Conservation (phyloP, 2,329 filamentous ascomycete genomes). For the Paracorniculantispora psalliotae region DNA sequence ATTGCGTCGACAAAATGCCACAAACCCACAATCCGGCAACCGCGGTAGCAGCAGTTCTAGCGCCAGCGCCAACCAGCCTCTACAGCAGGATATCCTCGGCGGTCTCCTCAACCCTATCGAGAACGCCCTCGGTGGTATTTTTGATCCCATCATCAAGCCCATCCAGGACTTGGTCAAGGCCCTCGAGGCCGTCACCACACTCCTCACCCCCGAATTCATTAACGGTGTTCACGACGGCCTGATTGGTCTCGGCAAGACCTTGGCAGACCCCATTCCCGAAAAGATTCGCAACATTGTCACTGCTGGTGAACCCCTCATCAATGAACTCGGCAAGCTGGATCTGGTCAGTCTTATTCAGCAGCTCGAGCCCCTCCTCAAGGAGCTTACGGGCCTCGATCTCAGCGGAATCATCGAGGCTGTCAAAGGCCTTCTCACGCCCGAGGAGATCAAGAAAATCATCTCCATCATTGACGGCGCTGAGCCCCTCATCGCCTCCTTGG, state of each 20-base stretch:
- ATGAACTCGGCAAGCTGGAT: constrained; percentile 21
- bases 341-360: constrained; percentile 18
- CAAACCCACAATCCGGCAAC: constrained; percentile 12
- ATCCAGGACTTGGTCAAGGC: constrained; percentile 25
- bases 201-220: constrained; percentile 36
- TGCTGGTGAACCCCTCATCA: constrained; percentile 34
- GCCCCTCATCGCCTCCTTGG: constrained; percentile 25
- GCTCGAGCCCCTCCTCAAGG: constrained; percentile 23
- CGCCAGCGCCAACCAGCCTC: constrained; percentile 12
- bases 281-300: constrained; percentile 30
- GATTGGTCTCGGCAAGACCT: constrained; percentile 33
- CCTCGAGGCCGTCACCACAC: constrained; percentile 25
- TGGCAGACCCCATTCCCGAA: constrained; percentile 28
- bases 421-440: constrained; percentile 23
- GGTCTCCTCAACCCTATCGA: constrained; percentile 21
- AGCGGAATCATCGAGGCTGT: constrained; percentile 26
- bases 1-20: constrained; percentile 11
- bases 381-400: constrained; percentile 26
- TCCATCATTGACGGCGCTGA: constrained; percentile 31
- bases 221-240: constrained; percentile 37
- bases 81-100: constrained; percentile 18
- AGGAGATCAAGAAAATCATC: constrained; percentile 27
- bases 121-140: constrained; percentile 8
- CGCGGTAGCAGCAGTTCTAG: constrained; percentile 12
- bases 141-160: constrained; percentile 19